These are phyloP conservation scores for Yarrowia deformans DNA, from an alignment of 805 yeast genomes.

Conservation along the genomic window DNA sequence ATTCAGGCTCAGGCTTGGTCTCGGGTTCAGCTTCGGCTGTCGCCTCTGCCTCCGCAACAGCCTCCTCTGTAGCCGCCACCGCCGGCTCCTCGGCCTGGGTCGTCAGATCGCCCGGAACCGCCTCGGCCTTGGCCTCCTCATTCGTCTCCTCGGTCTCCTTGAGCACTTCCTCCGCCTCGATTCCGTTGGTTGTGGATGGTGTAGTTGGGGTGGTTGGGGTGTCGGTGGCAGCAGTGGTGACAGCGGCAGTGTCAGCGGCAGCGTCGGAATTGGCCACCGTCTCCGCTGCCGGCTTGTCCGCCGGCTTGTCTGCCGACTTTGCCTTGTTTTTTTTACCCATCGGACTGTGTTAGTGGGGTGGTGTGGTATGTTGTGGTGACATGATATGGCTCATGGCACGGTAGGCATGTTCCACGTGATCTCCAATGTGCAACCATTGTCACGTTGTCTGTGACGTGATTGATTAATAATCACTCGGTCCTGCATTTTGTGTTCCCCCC, in stretches of 20 bases:
- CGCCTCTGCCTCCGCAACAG: neutral
- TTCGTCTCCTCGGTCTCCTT: constrained; percentile 1
- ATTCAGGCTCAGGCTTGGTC: neutral
- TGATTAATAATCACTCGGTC: too few relatives aligned
- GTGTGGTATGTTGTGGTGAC: neutral
- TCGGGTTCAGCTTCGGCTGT: neutral
- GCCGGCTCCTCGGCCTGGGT: constrained; percentile 38
- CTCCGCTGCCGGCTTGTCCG: constrained; percentile 3
- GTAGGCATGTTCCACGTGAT: too few relatives aligned
- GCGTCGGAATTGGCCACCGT: neutral
- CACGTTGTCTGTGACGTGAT: too few relatives aligned
- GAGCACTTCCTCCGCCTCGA: neutral
- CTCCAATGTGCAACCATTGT: too few relatives aligned
- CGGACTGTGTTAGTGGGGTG: constrained; percentile 23
- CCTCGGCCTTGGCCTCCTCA: constrained; percentile 39
- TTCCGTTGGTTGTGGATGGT: constrained; percentile 4
- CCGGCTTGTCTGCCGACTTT: constrained; percentile 27
- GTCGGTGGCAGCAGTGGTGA: too few relatives aligned
- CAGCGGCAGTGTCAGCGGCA: neutral
- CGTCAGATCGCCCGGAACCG: constrained; percentile 22
- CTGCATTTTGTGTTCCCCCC: neutral
- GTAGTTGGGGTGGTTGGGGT: neutral
- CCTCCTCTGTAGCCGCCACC: constrained; percentile 27
- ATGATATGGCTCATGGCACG: neutral
- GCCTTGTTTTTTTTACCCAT: constrained; percentile 38